Percentiles rank a stretch among this genome's conserved stretches.
Evolutionary conservation across 163 green algal genomes (phyloP).

Genomic region (Chlamydomonas reinhardtii): DNA sequence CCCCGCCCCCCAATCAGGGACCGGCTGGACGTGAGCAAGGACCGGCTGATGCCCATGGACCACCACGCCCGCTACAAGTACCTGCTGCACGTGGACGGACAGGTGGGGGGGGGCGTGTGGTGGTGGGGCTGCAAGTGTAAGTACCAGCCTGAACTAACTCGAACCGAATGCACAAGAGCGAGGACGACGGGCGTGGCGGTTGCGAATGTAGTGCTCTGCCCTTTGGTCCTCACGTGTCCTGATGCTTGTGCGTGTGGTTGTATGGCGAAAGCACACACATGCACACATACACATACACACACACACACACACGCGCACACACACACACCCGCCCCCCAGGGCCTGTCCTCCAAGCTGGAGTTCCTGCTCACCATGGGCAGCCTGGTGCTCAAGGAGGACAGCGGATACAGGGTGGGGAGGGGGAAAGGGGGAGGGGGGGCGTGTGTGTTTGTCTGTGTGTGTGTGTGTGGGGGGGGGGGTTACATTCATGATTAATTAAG

Average conservation of each 20-base stretch:
- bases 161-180: no score
- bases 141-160: no score
- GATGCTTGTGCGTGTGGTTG: no score
- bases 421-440: not conserved
- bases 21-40: conserved; percentile 19
- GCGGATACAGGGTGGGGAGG: conserved; percentile 43
- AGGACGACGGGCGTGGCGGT: no score
- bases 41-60: conserved; percentile 27
- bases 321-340: conserved; percentile 24
- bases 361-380: conserved; percentile 56
- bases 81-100: conserved; percentile 57
- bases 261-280: no score
- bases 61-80: conserved; percentile 35
- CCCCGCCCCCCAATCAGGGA: not conserved
- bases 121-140: not conserved
- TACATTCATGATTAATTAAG: no score
- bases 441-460: no score
- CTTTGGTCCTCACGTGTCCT: no score
- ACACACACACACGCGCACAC: no score
- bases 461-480: not conserved
- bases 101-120: conserved; percentile 4
- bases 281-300: no score
- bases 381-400: conserved; percentile 61
- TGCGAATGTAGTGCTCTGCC: no score
- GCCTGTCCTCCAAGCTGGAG: conserved; percentile 56